These are phyloP conservation scores for Astraeus odoratus DNA, from an alignment of 768 basidiomycete genomes.

Conservation along the genomic window DNA sequence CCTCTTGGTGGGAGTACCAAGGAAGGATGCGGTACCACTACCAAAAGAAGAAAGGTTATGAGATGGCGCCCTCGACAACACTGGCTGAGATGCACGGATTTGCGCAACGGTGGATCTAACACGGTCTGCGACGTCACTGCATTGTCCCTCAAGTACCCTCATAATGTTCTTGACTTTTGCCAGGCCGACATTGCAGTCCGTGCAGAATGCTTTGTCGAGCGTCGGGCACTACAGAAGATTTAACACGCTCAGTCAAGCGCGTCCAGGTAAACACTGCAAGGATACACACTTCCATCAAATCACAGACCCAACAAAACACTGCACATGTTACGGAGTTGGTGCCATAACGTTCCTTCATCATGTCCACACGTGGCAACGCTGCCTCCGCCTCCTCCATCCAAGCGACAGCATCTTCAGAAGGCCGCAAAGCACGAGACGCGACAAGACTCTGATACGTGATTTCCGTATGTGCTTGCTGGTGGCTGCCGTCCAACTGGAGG, in stretches of 20 bases:
- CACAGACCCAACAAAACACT: slow-evolving; percentile 43
- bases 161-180: slow-evolving; percentile 16
- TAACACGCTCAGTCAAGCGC: not conserved
- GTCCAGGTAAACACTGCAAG: not conserved
- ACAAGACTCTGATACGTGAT: slow-evolving; percentile 29
- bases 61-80: slow-evolving; percentile 27
- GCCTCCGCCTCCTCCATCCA: slow-evolving; percentile 32
- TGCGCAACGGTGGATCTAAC: slow-evolving; percentile 12
- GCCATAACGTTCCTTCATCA: slow-evolving; percentile 17
- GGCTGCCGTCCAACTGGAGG: slow-evolving; percentile 5
- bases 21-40: slow-evolving; percentile 21
- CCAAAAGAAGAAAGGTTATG: slow-evolving; percentile 26
- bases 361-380: slow-evolving; percentile 7
- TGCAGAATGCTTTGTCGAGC: slow-evolving; percentile 14
- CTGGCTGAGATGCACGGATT: slow-evolving; percentile 6
- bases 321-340: slow-evolving; percentile 26
- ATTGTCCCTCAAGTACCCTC: slow-evolving; percentile 17
- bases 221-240: slow-evolving; percentile 14
- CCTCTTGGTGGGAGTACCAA: slow-evolving; percentile 39
- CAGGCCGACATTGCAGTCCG: slow-evolving; percentile 9
- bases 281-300: slow-evolving; percentile 30
- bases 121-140: slow-evolving; percentile 18
- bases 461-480: not conserved
- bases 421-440: slow-evolving; percentile 14
- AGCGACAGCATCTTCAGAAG: slow-evolving; percentile 13